These are phyloP conservation scores for Strobilomyces echinocephalus DNA, from an alignment of 768 basidiomycete species.

Conservation along the genomic window DNA sequence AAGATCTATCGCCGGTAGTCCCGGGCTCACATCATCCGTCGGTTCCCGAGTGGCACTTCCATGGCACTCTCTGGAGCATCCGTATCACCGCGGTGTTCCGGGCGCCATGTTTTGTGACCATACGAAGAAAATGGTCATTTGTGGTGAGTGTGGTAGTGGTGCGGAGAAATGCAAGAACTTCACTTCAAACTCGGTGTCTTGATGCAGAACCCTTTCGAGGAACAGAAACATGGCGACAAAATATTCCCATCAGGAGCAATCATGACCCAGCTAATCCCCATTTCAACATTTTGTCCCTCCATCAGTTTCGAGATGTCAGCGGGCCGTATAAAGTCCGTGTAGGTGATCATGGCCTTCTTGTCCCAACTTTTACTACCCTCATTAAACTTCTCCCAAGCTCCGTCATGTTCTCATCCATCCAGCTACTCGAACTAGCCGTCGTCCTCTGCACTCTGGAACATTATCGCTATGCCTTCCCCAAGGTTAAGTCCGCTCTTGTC, in stretches of 20 bases:
- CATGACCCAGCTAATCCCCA: background rate
- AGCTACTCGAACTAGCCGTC: conserved; percentile 3
- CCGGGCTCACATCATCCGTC: no score
- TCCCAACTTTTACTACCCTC: background rate
- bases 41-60: no score
- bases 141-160: background rate
- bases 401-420: conserved; percentile 3
- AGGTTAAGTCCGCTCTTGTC: background rate
- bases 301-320: background rate
- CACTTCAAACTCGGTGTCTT: no score
- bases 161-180: no score
- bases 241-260: background rate
- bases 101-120: background rate
- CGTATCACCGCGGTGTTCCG: no score
- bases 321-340: background rate
- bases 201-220: background rate
- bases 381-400: background rate
- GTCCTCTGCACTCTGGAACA: background rate
- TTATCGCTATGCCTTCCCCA: background rate
- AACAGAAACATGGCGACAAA: background rate
- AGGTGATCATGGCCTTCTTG: background rate
- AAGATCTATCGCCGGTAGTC: no score
- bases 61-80: no score
- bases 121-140: background rate
- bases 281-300: background rate